Evolutionary conservation across 1,284 basidiomycete genomes (phyloP), one percentile per base, ranked within the genome.

Genomic region (Trametes sp.): DNA sequence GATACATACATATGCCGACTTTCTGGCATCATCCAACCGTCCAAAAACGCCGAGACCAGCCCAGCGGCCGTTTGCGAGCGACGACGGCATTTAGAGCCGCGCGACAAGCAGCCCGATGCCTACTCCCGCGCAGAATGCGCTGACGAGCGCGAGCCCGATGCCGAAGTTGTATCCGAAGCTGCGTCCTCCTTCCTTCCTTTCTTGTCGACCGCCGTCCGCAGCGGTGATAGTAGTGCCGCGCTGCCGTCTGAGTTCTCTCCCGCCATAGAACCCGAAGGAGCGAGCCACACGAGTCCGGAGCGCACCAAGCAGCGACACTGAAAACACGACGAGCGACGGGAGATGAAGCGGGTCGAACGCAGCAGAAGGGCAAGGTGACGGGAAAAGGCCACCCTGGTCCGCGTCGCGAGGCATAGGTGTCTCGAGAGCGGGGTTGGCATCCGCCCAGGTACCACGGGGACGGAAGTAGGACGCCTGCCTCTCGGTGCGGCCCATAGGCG

Each of bases 261-360:
- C 41, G 29, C 21, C 28, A 16, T 11, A 5, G 24, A 63, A 57
- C 28, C 61, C 59, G 2, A 69, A 4, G 42, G 67, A 57, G 24
- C 66, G 68, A 24, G 57, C 57, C 2, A 74, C 57, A 23, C 71
- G 70, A 28, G 66, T 61, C 14, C 67, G 72, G 24, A 77, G 62
- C 16, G 78, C 78, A 1, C 73, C 72, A 16, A 84, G 56, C 29
- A 85, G 73, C n/a, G 83, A 82, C 49, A 83, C 60, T 2, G 84
- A 82, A 64, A 84, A 75, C 26, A 78, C 71, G 11, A 85, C 11
- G 36, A 85, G 71, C 16, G 81, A 82, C 1, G 80, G 82, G 26
- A 85, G 65, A 65, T 85, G 82, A 16, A 85, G 70, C 3, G 84
- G 84, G 63, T 85, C 84, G 46, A 83, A 74, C 7, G 69, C 29